Conservation (phyloP, 2,329 filamentous ascomycete genomes). For the Aspergillus calidoustus region DNA sequence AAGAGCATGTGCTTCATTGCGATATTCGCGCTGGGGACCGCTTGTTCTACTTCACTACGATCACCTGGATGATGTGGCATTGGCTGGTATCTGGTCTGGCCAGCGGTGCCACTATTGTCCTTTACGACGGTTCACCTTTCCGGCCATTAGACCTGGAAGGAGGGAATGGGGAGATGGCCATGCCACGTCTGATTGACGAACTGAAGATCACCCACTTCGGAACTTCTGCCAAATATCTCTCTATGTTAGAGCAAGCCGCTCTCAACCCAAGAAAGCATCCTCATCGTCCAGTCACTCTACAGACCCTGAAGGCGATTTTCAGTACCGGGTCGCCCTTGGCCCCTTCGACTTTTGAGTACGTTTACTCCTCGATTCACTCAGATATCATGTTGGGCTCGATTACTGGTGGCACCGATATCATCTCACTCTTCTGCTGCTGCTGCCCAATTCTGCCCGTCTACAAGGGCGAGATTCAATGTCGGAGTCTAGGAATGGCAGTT, state of each 20-base stretch:
- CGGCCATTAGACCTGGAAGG: slow-evolving; percentile 63
- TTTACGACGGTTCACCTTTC: slow-evolving; percentile 95
- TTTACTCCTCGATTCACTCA: slow-evolving; percentile 80
- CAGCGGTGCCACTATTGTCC: slow-evolving; percentile 77
- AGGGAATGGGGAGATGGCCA: slow-evolving; percentile 72
- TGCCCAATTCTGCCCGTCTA: slow-evolving; percentile 76
- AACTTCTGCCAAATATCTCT: slow-evolving; percentile 92
- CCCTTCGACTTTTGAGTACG: slow-evolving; percentile 88
- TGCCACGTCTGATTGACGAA: slow-evolving; percentile 80
- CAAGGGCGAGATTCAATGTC: slow-evolving; percentile 76
- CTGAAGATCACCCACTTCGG: slow-evolving; percentile 90
- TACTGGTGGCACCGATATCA: slow-evolving; percentile 94
- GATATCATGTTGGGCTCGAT: slow-evolving; percentile 89
- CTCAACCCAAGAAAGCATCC: slow-evolving; percentile 63
- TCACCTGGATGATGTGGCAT: slow-evolving; percentile 99
- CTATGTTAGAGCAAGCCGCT: slow-evolving; percentile 79
- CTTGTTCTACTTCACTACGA: slow-evolving; percentile 92
- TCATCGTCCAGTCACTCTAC: slow-evolving; percentile 44
- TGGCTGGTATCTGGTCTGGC: slow-evolving; percentile 90
- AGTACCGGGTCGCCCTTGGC: slow-evolving; percentile 91
- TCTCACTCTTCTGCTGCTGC: slow-evolving; percentile 89
- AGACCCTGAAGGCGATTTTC: slow-evolving; percentile 79
- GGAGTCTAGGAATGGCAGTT: slow-evolving; percentile 80
- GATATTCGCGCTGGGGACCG: slow-evolving; percentile 74
- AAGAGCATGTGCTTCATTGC: slow-evolving; percentile 88